Percentiles rank a stretch among this genome's conserved stretches.
These are phyloP conservation scores for Boletus insuetus DNA, from an alignment of 768 basidiomycete genomes.

Conservation along the genomic window DNA sequence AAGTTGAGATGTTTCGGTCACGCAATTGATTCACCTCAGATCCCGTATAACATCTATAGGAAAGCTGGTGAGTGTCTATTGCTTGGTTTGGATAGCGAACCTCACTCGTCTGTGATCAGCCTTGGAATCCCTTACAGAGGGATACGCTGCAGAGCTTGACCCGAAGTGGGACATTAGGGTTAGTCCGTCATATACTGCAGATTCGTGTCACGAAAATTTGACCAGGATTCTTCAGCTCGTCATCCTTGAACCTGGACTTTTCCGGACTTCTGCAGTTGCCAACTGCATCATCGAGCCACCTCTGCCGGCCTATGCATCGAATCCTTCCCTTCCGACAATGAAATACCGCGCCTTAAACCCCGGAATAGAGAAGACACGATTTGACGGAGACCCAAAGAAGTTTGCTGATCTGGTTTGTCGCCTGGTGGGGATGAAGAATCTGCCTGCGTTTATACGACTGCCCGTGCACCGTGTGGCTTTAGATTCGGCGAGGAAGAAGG, in stretches of 20 bases:
- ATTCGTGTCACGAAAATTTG: neutral
- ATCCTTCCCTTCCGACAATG: constrained; percentile 27
- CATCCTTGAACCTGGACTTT: constrained; percentile 22
- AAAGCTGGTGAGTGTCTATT: constrained; percentile 18
- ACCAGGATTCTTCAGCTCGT: constrained; percentile 13
- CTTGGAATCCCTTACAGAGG: constrained; percentile 32
- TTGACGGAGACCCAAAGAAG: constrained; percentile 24
- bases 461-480: constrained; percentile 26
- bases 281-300: constrained; percentile 12
- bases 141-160: constrained; percentile 31
- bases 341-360: constrained; percentile 21
- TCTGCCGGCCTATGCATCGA: constrained; percentile 18
- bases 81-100: neutral
- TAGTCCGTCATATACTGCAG: neutral
- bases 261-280: constrained; percentile 20
- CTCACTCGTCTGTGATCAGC: constrained; percentile 20
- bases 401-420: constrained; percentile 20
- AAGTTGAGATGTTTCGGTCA: constrained; percentile 6
- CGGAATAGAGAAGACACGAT: constrained; percentile 15
- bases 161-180: constrained; percentile 38
- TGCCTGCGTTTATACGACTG: constrained; percentile 16
- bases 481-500: constrained; percentile 20
- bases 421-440: constrained; percentile 14
- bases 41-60: neutral
- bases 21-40: neutral